Conservation (phyloP, 768 basidiomycete genomes). For the Rhodocollybia butyracea region DNA sequence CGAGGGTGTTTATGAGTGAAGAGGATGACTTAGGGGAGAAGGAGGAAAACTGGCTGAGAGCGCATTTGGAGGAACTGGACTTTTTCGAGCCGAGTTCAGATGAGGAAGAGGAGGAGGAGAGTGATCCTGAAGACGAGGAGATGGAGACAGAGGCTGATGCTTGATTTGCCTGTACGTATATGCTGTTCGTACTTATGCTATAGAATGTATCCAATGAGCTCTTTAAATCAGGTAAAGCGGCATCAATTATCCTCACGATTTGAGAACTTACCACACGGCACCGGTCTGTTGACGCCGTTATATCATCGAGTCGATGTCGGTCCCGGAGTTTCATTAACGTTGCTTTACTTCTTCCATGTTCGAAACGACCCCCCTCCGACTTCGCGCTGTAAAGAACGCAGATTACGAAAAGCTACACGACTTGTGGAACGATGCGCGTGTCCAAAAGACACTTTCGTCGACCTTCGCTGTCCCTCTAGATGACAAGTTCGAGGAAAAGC, state of each 20-base stretch:
- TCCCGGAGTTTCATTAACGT: too few relatives aligned
- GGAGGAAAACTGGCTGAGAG: constrained; percentile 50
- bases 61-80: constrained; percentile 47
- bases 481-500: neutral
- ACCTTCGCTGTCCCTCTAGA: constrained; percentile 11
- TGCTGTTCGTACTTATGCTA: too few relatives aligned
- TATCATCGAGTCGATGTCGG: too few relatives aligned
- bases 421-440: constrained; percentile 27
- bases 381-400: constrained; percentile 27
- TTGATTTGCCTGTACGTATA: neutral
- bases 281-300: too few relatives aligned
- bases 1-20: constrained; percentile 40
- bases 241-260: too few relatives aligned
- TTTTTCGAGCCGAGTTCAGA: constrained; percentile 56
- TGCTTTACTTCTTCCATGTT: constrained; percentile 17
- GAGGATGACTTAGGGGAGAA: constrained; percentile 35
- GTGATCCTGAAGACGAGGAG: constrained; percentile 22
- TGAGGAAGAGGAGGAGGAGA: constrained; percentile 34
- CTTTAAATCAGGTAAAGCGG: too few relatives aligned
- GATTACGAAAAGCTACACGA: constrained; percentile 26
- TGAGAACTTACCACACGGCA: too few relatives aligned
- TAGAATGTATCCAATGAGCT: too few relatives aligned
- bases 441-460: constrained; percentile 16
- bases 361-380: constrained; percentile 28
- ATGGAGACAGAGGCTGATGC: constrained; percentile 19